These are phyloP conservation scores for Penicillium chermesinum DNA, from an alignment of 495 filamentous ascomycete genomes.

Conservation along the genomic window DNA sequence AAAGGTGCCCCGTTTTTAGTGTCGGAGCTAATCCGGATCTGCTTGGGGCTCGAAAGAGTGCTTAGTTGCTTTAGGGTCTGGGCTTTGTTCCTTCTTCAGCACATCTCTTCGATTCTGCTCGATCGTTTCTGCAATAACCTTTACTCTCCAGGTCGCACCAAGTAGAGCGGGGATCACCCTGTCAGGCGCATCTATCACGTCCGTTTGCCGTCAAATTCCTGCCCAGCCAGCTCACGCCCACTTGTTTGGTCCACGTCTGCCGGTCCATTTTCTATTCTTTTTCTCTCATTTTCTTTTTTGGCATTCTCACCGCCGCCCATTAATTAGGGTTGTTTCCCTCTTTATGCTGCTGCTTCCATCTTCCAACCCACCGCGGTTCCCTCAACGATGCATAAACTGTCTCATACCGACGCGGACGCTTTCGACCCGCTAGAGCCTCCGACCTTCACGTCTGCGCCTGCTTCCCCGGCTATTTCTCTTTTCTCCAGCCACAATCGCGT, in stretches of 20 bases:
- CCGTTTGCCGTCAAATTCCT: conserved; percentile 25
- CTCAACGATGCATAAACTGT: conserved; percentile 18
- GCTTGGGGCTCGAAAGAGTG: not conserved
- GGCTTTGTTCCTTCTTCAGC: not conserved
- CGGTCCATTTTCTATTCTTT: conserved; percentile 6
- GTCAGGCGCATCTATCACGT: conserved; percentile 17
- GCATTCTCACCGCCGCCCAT: conserved; percentile 20
- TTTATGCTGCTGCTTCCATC: conserved; percentile 15
- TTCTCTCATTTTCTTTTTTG: conserved; percentile 3
- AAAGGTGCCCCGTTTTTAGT: not conserved
- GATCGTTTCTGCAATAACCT: not conserved
- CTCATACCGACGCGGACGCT: conserved; percentile 18
- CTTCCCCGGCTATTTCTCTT: conserved; percentile 39
- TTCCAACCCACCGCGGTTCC: conserved; percentile 13
- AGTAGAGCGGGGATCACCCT: conserved; percentile 19
- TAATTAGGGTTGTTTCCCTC: no score
- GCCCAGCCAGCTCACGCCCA: conserved; percentile 23
- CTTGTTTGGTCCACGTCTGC: conserved; percentile 13
- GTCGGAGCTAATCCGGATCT: not conserved
- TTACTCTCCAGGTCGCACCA: not conserved
- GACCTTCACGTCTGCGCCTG: conserved; percentile 34
- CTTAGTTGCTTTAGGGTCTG: not conserved
- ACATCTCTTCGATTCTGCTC: conserved; percentile 1
- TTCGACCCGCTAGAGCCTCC: conserved; percentile 21
- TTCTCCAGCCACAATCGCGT: conserved; percentile 42